phyloP scores from a whole-genome alignment of 2,329 filamentous ascomycete genomes.

The Xylaria sp. region DNA sequence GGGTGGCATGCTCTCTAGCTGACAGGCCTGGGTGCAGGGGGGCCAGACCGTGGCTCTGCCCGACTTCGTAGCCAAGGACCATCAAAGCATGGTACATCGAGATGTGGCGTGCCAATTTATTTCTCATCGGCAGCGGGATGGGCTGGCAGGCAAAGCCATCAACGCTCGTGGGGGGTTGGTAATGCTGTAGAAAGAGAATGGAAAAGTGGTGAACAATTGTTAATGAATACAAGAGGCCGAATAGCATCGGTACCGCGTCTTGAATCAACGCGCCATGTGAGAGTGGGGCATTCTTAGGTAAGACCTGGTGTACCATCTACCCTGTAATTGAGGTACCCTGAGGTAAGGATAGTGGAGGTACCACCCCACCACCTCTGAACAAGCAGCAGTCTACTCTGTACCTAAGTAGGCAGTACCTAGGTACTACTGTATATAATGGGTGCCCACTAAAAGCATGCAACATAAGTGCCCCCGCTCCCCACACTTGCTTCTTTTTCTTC shows the following conservation, averaged over 20 bases:
- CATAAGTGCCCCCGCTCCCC: background rate
- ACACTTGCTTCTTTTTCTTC: background rate
- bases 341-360: background rate
- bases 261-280: background rate
- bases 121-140: background rate
- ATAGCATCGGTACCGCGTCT: constrained; percentile 7
- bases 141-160: background rate
- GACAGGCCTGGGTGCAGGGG: constrained; percentile 3
- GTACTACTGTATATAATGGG: background rate
- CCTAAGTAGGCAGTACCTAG: background rate
- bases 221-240: background rate
- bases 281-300: background rate
- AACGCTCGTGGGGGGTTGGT: background rate
- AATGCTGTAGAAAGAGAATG: background rate
- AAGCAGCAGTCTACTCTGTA: no score
- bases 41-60: constrained; percentile 11
- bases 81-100: constrained; percentile 24
- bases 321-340: background rate
- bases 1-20: constrained; percentile 45
- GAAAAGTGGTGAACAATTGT: constrained; percentile 8
- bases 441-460: background rate
- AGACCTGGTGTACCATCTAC: background rate
- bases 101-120: constrained; percentile 13
- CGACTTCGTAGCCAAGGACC: constrained; percentile 21
- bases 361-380: background rate